Conservation (phyloP, 805 yeast genomes). For the Candida takata region DNA sequence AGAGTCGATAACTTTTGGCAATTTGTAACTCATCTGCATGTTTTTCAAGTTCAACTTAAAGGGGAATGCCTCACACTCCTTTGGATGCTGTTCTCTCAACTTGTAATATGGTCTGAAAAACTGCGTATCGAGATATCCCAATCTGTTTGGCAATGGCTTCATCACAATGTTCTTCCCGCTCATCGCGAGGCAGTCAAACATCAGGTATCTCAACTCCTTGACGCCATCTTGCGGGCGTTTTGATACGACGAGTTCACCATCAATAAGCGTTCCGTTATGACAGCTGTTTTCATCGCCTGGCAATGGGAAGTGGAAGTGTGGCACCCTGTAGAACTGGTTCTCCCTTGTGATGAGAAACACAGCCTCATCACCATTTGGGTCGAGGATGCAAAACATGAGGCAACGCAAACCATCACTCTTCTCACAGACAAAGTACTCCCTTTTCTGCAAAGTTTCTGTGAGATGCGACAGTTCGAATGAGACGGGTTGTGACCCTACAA, state of each 20-base stretch:
- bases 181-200: constrained; percentile 86
- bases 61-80: constrained; percentile 68
- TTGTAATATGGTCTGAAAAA: constrained; percentile 78
- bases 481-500: constrained; percentile 95
- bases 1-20: constrained; percentile 66
- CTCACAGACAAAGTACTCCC: constrained; percentile 92
- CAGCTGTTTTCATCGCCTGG: constrained; percentile 40
- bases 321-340: constrained; percentile 76
- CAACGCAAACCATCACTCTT: constrained; percentile 92
- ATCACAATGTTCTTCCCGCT: constrained; percentile 67
- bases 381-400: constrained; percentile 56
- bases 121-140: constrained; percentile 78
- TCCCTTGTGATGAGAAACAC: constrained; percentile 85
- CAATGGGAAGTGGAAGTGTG: constrained; percentile 78
- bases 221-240: constrained; percentile 44
- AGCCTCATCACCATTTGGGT: constrained; percentile 76
- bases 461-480: constrained; percentile 78
- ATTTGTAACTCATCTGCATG: constrained; percentile 78
- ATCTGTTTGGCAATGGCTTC: constrained; percentile 68
- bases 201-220: constrained; percentile 69
- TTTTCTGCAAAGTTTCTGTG: constrained; percentile 46
- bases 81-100: constrained; percentile 63
- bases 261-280: constrained; percentile 85
- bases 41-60: constrained; percentile 81
- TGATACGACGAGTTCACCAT: constrained; percentile 88